A percentile compares a stretch with the other conserved stretches of the same genome.
Conservation (phyloP, 2,329 filamentous ascomycete genomes). For the Penicillium frequentans region DNA sequence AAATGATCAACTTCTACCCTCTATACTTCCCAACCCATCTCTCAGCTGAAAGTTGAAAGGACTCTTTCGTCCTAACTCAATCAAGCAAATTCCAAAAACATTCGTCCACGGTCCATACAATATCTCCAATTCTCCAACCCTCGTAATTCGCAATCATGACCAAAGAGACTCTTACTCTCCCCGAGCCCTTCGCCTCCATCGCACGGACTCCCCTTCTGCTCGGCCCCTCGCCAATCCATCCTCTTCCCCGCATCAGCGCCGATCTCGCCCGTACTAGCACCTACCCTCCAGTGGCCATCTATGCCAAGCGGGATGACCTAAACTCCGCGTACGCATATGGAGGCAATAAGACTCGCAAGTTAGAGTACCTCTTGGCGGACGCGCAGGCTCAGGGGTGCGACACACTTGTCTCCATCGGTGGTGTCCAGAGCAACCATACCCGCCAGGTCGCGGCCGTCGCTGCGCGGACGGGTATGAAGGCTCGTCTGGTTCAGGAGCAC, state of each 20-base stretch:
- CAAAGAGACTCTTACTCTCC: constrained; percentile 41
- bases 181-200: constrained; percentile 63
- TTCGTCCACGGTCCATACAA: background rate
- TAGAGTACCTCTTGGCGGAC: constrained; percentile 69
- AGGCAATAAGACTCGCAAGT: constrained; percentile 69
- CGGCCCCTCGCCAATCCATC: constrained; percentile 67
- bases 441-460: constrained; percentile 66
- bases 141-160: background rate
- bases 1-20: background rate
- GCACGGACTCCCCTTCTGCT: constrained; percentile 63
- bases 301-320: constrained; percentile 71
- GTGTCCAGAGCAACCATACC: constrained; percentile 70
- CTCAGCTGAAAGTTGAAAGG: background rate
- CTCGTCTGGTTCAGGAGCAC: constrained; percentile 61
- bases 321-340: constrained; percentile 68
- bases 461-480: constrained; percentile 54
- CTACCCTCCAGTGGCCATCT: constrained; percentile 58
- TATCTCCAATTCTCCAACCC: background rate
- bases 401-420: constrained; percentile 66
- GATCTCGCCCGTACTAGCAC: constrained; percentile 50
- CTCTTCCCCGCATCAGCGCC: constrained; percentile 63
- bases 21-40: background rate
- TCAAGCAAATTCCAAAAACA: background rate
- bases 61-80: background rate
- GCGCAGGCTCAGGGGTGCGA: constrained; percentile 58